Conservation (phyloP, 2,329 filamentous ascomycete genomes). For the Truncatella angustata region DNA sequence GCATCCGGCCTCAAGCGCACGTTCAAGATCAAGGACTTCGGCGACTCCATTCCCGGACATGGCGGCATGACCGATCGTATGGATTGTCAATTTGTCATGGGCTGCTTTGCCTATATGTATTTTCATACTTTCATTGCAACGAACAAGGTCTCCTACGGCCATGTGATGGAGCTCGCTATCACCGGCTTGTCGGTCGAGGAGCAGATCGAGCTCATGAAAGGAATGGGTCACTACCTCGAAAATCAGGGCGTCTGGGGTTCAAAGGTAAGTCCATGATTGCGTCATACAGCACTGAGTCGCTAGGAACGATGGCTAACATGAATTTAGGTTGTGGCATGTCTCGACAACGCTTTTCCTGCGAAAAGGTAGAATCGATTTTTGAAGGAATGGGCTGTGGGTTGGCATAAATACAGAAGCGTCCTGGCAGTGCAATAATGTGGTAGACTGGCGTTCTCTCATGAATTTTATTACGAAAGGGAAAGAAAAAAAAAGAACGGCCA, state of each 20-base stretch:
- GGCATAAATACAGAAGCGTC: not conserved
- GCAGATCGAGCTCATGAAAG: slow-evolving; percentile 77
- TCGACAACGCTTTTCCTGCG: slow-evolving; percentile 2
- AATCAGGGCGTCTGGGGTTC: slow-evolving; percentile 56
- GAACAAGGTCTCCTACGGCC: slow-evolving; percentile 80
- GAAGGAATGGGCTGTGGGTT: no score
- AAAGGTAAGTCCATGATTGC: slow-evolving; percentile 31
- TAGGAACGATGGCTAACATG: not conserved
- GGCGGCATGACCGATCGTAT: slow-evolving; percentile 98
- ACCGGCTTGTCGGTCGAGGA: slow-evolving; percentile 84
- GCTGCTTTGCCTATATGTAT: slow-evolving; percentile 97
- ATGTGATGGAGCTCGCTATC: slow-evolving; percentile 87
- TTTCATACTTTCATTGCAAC: slow-evolving; percentile 96
- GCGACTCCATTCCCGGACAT: slow-evolving; percentile 94
- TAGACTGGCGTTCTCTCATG: not conserved
- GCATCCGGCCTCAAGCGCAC: slow-evolving; percentile 96
- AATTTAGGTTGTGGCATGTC: slow-evolving; percentile 8
- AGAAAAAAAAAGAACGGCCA: not conserved
- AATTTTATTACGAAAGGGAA: slow-evolving; percentile 8
- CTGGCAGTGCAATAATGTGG: not conserved
- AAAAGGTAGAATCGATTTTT: not conserved
- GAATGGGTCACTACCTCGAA: slow-evolving; percentile 61
- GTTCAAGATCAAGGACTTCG: slow-evolving; percentile 99
- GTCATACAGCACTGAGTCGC: not conserved
- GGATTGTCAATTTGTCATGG: slow-evolving; percentile 99